Evolutionary conservation across 805 yeast species (phyloP), one percentile per base, ranked within the genome.

Genomic region (Candida peoriensis): DNA sequence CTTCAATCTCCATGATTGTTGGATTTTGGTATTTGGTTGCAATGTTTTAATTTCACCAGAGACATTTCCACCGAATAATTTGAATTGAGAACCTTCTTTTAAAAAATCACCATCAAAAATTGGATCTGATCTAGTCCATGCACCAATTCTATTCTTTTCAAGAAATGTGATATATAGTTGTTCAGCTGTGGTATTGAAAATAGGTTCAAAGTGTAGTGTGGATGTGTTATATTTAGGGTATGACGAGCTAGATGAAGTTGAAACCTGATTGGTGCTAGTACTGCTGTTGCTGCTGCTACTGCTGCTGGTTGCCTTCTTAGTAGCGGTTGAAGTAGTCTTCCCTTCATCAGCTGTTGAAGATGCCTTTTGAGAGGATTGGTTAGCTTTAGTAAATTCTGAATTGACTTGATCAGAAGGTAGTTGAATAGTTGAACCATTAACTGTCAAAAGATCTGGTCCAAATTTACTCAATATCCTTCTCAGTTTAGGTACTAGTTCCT

Each of bases 341-440:
- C 29, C 30, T 35, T 52, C 33, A 15, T 42, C 37, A 20, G 36
- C 30, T 24, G 37, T 16, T 3, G 34, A 24, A 13, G 36, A 21
- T 14, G 38, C 46, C n/a, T n/a, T n/a, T n/a, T n/a, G n/a, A n/a
- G n/a, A n/a, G n/a, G n/a, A n/a, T 52, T 74, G 76, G 45, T 72
- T 72, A 10, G 69, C 66, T 39, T 67, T 64, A 1, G 86, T 79
- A 43, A 66, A 69, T 17, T 63, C 59, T 1, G 85, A 78, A 33
- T 68, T 66, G 25, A 72, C 81, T 58, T 81, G 78, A 33, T 74
- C 76, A 28, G 70, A 80, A 9, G 82, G 80, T 33, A 85, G 77
- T 65, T 93, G 97, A 50, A 93, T 88, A 56, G 85, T 96, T 32
- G 79, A 74, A 28, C 95, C 93, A 48, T 93, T 86, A 5, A 70